Evolutionary conservation across 2,329 filamentous ascomycete genomes (phyloP), one percentile per base, ranked within the genome.

Genomic region (Alternaria sp.): DNA sequence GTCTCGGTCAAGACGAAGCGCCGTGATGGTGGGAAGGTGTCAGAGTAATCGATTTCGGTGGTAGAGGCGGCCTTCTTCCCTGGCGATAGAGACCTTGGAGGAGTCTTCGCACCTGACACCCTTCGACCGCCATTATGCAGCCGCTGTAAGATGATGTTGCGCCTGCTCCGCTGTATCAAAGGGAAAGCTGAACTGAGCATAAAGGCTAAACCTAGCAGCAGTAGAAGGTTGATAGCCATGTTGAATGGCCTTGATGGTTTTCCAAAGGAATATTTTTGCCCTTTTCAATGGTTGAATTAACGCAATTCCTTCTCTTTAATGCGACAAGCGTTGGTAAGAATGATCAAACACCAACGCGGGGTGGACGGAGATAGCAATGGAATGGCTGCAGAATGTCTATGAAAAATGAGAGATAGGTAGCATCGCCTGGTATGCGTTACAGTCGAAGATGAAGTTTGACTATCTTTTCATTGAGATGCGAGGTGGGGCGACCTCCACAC

Each of bases 1-100:
- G 68, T 67, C 7, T 78, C 72, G 23, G 75, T 72, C 21, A 87
- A 77, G 0, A 76, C 73, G 41, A 81, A 77, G 51, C 84, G 79
- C 41, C 83, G 80, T 49, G 80, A 81, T 2, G 86, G 85, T 6
- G 86, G 86, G 26, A 86, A 81, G 0, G 77, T 75, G 55, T 80
- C 75, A n/a, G 69, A 76, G 71, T 84, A 85, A 14, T 59, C 49
- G 7, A 41, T 39, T 51, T 78, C 73, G 14, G 75, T 62, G 3
- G 71, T 58, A 50, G 74, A 73, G 13, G 67, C 69, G 24, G 39
- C 72, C 56, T 50, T 77, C 69, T 82, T 83, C n/a, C 79, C 77
- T 2, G 82, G 82, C 1, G 83, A 84, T 9, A 85, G 63, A 2
- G 83, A 85, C 50, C 80, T 79, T 37, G 84, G 82, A 40, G 84